Base-by-base conservation (phyloP, 371 early-diverging fungal genomes). In the Rhizopus delemar region DNA sequence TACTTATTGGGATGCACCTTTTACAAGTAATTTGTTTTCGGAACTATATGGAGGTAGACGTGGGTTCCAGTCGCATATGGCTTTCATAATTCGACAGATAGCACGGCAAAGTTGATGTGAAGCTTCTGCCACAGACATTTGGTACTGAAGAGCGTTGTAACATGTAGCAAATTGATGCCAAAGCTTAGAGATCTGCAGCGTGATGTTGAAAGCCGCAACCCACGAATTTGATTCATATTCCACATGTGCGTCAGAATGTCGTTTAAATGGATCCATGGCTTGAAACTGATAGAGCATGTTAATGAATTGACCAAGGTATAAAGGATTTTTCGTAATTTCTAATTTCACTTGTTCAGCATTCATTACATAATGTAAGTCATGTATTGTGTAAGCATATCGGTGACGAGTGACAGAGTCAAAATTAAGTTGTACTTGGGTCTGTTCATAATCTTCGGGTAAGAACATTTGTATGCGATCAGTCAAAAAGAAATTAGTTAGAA, bases 201-300 rank as follows among this genome's bases (percentile, higher is more conserved):
- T 90, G 33, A 92, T 86, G 59, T 93, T 93, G 70, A 96, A 96
- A 0, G 95, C 93, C 59, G 88, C 81, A 9, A 92, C 82, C 97
- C 96, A 96, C 2, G 90, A 85, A 31, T 90, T 86, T 8, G 88
- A 80, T 71, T 97, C 98, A 58, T 88, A 97, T 71, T 94, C 95
- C 7, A 97, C 89, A 62, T 97, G 98, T 13, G 81, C 75, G 12
- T 81, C 73, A 3, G 77, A 69, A 16, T 88, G 83, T 28, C 96
- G 90, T 16, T 74, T 71, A 54, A 91, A 85, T 3, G 94, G 91
- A 63, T 95, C 90, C 94, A 96, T 95, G 13, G 90, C 96, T 70
- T 97, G 97, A 72, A 94, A 92, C 45, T 94, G 84, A 22, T 80
- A 82, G 41, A 91, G 79, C 51, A 93, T 81, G 57, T 92, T 89